Conservation (phyloP, 2,329 filamentous ascomycete species). For the Colletotrichum endophyticum region DNA sequence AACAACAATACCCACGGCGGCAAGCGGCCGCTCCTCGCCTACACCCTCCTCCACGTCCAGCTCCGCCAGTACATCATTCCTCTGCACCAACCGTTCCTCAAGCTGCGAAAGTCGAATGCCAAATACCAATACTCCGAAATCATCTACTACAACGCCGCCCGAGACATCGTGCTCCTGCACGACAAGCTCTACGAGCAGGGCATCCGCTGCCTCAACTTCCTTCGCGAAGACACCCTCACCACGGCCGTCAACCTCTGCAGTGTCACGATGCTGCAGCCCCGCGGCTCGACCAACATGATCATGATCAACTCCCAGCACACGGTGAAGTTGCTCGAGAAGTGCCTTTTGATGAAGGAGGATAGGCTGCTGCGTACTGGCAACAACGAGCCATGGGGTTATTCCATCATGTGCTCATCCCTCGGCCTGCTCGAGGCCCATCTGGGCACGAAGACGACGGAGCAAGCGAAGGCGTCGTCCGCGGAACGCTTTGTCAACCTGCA, state of each 20-base stretch:
- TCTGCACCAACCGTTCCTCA: conserved; percentile 65
- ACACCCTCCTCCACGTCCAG: conserved; percentile 65
- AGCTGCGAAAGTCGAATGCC: conserved; percentile 62
- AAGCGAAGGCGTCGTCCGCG: conserved; percentile 62
- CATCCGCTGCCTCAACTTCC: conserved; percentile 62
- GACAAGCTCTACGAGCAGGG: conserved; percentile 65
- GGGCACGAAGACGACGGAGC: conserved; percentile 59
- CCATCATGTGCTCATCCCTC: conserved; percentile 65
- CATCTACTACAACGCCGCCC: conserved; percentile 66
- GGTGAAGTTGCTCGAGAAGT: conserved; percentile 65
- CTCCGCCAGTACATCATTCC: conserved; percentile 67
- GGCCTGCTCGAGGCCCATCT: conserved; percentile 65
- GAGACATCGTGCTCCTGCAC: conserved; percentile 66
- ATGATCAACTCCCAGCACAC: conserved; percentile 67
- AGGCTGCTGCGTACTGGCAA: conserved; percentile 65
- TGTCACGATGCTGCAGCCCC: conserved; percentile 65
- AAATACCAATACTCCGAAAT: conserved; percentile 69
- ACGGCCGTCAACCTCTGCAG: conserved; percentile 66
- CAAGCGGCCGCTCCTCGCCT: conserved; percentile 63
- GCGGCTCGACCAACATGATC: conserved; percentile 64
- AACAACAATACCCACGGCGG: conserved; percentile 39
- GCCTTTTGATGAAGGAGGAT: conserved; percentile 65
- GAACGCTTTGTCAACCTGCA: conserved; percentile 65
- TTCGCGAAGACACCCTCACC: conserved; percentile 64
- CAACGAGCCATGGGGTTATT: conserved; percentile 69